Conservation (phyloP, 768 basidiomycete genomes). For the Mycena haematopus region DNA sequence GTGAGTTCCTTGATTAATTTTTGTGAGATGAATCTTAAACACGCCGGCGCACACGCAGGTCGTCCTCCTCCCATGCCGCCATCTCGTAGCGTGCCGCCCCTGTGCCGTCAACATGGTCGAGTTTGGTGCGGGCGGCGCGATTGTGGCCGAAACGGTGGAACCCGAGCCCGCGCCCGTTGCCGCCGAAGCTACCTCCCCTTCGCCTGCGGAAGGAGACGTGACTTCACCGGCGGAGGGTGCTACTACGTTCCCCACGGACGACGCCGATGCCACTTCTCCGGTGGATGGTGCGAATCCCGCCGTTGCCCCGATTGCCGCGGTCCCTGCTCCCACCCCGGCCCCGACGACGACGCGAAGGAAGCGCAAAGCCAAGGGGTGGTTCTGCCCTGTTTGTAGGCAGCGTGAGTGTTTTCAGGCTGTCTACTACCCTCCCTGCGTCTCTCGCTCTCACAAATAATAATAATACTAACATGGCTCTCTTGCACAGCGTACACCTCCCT, state of each 20-base stretch:
- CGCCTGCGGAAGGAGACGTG: not conserved
- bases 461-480: not conserved
- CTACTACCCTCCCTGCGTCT: not conserved
- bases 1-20: not conserved
- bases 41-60: conserved; percentile 90
- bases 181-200: conserved; percentile 6
- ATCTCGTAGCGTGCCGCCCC: conserved; percentile 94
- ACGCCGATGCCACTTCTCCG: not conserved
- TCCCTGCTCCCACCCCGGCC: conserved; percentile 26
- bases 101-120: conserved; percentile 98
- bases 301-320: conserved; percentile 17
- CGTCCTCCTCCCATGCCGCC: conserved; percentile 90
- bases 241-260: too few relatives aligned
- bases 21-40: not conserved
- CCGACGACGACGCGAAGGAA: conserved; percentile 69
- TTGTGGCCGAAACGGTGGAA: conserved; percentile 61
- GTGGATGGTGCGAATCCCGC: not conserved
- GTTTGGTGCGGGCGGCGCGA: conserved; percentile 91
- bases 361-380: conserved; percentile 96
- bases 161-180: conserved; percentile 36
- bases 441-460: not conserved
- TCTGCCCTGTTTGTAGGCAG: conserved; percentile 95
- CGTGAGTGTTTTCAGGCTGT: conserved; percentile 64
- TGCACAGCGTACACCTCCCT: conserved; percentile 84
- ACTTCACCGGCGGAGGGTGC: not conserved